Evolutionary conservation across 1,284 basidiomycete species (phyloP).

Genomic region (Cryptococcus wingfieldii): DNA sequence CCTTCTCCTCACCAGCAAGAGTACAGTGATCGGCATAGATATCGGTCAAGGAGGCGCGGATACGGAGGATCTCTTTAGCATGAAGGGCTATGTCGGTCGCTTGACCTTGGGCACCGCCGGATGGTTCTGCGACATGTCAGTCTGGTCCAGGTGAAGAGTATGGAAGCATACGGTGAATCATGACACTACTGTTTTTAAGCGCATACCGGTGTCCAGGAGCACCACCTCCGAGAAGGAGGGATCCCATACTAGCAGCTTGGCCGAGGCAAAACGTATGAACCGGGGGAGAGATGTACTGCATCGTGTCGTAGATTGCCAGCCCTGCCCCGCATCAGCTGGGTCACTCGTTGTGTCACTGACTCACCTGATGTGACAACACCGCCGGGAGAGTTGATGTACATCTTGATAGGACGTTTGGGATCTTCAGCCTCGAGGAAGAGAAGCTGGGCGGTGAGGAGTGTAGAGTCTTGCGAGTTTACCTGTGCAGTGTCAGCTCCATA

Average conservation of each 20-base stretch:
- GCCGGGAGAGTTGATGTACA: slow-evolving; percentile 92
- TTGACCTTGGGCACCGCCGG: slow-evolving; percentile 86
- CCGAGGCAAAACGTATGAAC: slow-evolving; percentile 94
- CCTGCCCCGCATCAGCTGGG: too few species aligned
- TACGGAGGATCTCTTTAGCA: slow-evolving; percentile 84
- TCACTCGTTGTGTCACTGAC: too few species aligned
- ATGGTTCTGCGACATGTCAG: slow-evolving; percentile 62
- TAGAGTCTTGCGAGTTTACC: slow-evolving; percentile 51
- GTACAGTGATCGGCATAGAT: slow-evolving; percentile 68
- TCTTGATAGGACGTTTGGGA: slow-evolving; percentile 80
- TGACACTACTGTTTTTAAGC: slow-evolving; percentile 85
- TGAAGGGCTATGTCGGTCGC: slow-evolving; percentile 92
- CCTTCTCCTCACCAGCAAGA: slow-evolving; percentile 60
- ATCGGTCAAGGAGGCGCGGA: slow-evolving; percentile 70
- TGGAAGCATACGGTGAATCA: slow-evolving; percentile 83
- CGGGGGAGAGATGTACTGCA: slow-evolving; percentile 81
- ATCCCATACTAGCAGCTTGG: slow-evolving; percentile 90
- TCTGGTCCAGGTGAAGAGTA: not conserved
- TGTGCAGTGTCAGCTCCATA: not conserved
- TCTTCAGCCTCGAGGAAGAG: slow-evolving; percentile 93
- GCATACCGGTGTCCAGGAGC: slow-evolving; percentile 82
- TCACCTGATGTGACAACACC: slow-evolving; percentile 83
- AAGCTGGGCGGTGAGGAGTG: slow-evolving; percentile 79
- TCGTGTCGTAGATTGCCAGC: slow-evolving; percentile 88
- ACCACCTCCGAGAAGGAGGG: slow-evolving; percentile 76